Percentiles rank a stretch among this genome's conserved stretches.
Conservation (phyloP, 208 protist species). For the Acanthamoeba healyi region DNA sequence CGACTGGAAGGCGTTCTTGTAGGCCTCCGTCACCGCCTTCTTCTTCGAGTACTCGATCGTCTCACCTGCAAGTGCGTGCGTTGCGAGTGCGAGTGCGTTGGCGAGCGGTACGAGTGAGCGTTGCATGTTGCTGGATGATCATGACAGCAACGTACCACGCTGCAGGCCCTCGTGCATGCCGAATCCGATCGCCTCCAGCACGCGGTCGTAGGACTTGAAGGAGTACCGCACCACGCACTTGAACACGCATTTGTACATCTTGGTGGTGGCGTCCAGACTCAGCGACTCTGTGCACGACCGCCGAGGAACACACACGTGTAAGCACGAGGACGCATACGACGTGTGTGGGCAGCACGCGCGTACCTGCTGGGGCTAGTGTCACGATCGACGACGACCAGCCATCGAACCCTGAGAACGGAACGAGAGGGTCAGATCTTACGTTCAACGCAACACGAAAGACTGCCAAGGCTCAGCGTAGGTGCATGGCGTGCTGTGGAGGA, state of each 20-base stretch:
- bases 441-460: background rate
- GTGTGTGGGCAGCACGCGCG: background rate
- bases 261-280: constrained; percentile 4
- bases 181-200: constrained; percentile 47
- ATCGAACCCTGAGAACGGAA: background rate
- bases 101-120: no score
- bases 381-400: constrained; percentile 56
- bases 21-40: constrained; percentile 66
- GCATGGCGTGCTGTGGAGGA: no score
- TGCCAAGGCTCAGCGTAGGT: no score
- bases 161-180: constrained; percentile 55
- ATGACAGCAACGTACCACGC: background rate
- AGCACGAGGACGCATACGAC: no score
- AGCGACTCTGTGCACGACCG: background rate
- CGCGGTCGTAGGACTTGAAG: constrained; percentile 49
- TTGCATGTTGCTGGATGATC: background rate
- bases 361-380: constrained; percentile 18
- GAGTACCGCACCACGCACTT: constrained; percentile 51
- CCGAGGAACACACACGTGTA: no score
- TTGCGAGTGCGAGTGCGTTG: no score
- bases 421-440: background rate
- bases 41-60: constrained; percentile 67
- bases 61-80: background rate
- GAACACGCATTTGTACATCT: constrained; percentile 64
- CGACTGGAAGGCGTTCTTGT: constrained; percentile 68